These are phyloP conservation scores for Annulohypoxylon moriforme DNA, from an alignment of 495 filamentous ascomycete genomes.

Conservation along the genomic window DNA sequence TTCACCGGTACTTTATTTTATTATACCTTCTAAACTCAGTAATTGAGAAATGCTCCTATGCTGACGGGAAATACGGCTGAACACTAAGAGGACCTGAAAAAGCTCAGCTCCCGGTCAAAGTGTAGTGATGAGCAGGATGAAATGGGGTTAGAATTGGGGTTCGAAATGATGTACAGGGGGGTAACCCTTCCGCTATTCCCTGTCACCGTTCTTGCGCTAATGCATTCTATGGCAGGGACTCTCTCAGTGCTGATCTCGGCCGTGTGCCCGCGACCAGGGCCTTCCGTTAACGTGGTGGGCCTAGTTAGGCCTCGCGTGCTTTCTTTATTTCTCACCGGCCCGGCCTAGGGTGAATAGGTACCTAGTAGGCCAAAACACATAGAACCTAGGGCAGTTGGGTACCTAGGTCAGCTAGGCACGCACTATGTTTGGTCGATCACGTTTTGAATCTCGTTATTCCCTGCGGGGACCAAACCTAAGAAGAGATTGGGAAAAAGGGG, in stretches of 20 bases:
- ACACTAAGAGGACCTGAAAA: slow-evolving; percentile 34
- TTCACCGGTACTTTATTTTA: slow-evolving; percentile 10
- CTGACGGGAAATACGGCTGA: slow-evolving; percentile 40
- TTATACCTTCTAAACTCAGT: slow-evolving; percentile 37
- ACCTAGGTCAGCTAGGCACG: not conserved
- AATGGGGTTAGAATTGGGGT: slow-evolving; percentile 41
- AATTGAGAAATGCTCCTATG: slow-evolving; percentile 25
- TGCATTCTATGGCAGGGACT: slow-evolving; percentile 42
- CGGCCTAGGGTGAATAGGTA: not conserved
- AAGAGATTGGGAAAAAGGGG: slow-evolving; percentile 24
- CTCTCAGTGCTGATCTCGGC: slow-evolving; percentile 37
- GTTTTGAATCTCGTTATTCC: slow-evolving; percentile 36
- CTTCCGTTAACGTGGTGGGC: slow-evolving; percentile 23
- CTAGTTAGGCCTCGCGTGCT: slow-evolving; percentile 35
- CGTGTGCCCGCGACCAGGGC: slow-evolving; percentile 40
- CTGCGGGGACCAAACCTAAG: slow-evolving; percentile 26
- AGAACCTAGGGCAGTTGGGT: too few species aligned
- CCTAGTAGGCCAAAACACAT: not conserved
- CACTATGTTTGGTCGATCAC: slow-evolving; percentile 18
- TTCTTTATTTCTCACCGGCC: slow-evolving; percentile 23
- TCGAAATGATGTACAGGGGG: slow-evolving; percentile 28
- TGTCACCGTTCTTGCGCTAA: slow-evolving; percentile 39
- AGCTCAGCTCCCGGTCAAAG: slow-evolving; percentile 36
- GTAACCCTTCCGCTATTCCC: slow-evolving; percentile 32
- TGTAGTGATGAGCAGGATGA: slow-evolving; percentile 16